A percentile compares a stretch with the other conserved stretches of the same genome.
phyloP scores from a whole-genome alignment of 1,139 yeast genomes.

The Petasospora rhodanensis region DNA sequence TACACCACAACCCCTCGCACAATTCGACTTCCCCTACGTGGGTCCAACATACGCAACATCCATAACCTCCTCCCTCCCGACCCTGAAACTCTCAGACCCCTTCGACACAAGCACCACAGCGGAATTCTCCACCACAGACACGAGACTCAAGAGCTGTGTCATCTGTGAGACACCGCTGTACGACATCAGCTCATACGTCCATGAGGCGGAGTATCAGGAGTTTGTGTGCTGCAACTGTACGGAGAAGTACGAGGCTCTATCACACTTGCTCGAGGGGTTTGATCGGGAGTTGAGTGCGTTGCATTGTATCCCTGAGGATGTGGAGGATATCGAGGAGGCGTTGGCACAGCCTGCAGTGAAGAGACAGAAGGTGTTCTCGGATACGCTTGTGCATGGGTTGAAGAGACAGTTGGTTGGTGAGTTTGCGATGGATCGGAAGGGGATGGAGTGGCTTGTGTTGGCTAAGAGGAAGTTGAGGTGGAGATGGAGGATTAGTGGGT shows the following conservation, averaged over 20 bases:
- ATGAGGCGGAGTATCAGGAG: slow-evolving; percentile 35
- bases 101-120: slow-evolving; percentile 11
- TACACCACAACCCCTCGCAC: no score
- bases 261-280: slow-evolving; percentile 34
- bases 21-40: slow-evolving; percentile 7
- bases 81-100: slow-evolving; percentile 19
- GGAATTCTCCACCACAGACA: slow-evolving; percentile 16
- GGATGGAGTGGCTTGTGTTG: slow-evolving; percentile 31
- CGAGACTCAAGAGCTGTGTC: slow-evolving; percentile 49
- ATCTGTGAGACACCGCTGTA: slow-evolving; percentile 64
- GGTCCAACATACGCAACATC: slow-evolving; percentile 2
- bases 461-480: slow-evolving; percentile 38
- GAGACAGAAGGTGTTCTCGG: slow-evolving; percentile 27
- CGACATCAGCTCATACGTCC: slow-evolving; percentile 47
- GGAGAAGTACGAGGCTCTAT: slow-evolving; percentile 50
- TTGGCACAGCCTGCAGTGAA: slow-evolving; percentile 13
- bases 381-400: slow-evolving; percentile 27
- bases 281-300: slow-evolving; percentile 13
- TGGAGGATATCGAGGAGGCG: slow-evolving; percentile 21
- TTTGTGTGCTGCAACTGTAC: slow-evolving; percentile 65
- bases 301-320: slow-evolving; percentile 13
- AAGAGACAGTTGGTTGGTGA: slow-evolving; percentile 24
- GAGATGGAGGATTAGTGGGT: slow-evolving; percentile 43
- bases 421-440: slow-evolving; percentile 15
- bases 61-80: slow-evolving; percentile 12